These are phyloP conservation scores for Croton setiger DNA, from an alignment of 441 rosid genomes.

Conservation along the genomic window DNA sequence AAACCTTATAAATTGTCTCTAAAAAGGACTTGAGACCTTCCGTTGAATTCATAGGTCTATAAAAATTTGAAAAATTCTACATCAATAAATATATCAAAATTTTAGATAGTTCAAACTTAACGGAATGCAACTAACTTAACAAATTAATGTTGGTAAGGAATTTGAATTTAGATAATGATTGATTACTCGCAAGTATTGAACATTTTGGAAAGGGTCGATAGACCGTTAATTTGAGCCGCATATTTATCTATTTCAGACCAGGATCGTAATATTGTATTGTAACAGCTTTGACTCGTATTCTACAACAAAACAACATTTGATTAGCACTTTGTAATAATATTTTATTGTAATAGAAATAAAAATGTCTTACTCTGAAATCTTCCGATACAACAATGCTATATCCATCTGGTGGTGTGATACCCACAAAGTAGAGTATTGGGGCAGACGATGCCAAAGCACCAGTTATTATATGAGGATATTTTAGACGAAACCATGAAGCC, in stretches of 20 bases:
- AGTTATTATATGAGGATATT: conserved; percentile 45
- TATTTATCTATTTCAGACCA: conserved; percentile 26
- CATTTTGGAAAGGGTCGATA: conserved; percentile 1
- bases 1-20: background rate
- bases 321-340: background rate
- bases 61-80: background rate
- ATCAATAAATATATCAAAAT: too few relatives aligned
- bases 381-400: conserved; percentile 40
- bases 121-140: background rate
- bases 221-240: conserved; percentile 16
- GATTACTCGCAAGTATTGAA: conserved; percentile 14
- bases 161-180: too few relatives aligned
- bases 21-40: conserved; percentile 18
- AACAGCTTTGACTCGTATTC: conserved; percentile 26
- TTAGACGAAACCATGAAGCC: conserved; percentile 53
- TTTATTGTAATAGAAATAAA: background rate
- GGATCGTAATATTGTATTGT: conserved; percentile 20
- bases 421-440: conserved; percentile 52
- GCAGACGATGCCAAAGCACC: conserved; percentile 71
- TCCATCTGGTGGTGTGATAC: conserved; percentile 41
- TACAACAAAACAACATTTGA: background rate
- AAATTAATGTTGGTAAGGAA: background rate
- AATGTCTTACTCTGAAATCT: conserved; percentile 41
- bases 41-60: conserved; percentile 14
- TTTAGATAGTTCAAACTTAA: too few relatives aligned